Percentiles rank a stretch among this genome's conserved stretches.
Conservation (phyloP, 176 grass and related monocot genomes). For the Bromus sterilis region DNA sequence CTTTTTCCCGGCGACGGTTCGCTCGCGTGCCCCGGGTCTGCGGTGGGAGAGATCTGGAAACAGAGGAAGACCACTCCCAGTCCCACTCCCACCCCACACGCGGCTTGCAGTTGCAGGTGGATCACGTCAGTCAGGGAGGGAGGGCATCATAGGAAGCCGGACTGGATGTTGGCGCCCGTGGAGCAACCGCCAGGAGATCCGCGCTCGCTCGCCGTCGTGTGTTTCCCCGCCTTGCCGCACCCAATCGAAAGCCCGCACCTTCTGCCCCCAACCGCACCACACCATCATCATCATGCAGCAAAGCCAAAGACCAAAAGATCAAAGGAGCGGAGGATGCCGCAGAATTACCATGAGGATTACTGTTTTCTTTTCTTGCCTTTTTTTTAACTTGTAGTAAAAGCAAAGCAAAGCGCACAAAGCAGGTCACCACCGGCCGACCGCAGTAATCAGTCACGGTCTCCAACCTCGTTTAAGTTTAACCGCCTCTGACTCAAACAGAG, state of each 20-base stretch:
- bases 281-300: neutral
- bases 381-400: neutral
- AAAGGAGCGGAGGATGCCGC: neutral
- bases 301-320: neutral
- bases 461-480: neutral
- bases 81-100: neutral
- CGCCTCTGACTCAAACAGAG: neutral
- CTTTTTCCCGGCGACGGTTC: neutral
- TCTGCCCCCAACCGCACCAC: neutral
- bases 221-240: slow-evolving; percentile 27
- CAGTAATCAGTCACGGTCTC: neutral
- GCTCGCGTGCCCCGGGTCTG: neutral
- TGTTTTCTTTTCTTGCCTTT: neutral
- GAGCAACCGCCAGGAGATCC: slow-evolving; percentile 23
- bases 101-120: neutral
- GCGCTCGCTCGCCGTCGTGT: neutral
- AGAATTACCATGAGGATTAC: neutral
- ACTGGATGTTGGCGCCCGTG: neutral
- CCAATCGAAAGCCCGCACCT: neutral
- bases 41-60: slow-evolving; percentile 18
- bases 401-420: neutral
- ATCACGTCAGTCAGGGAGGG: neutral
- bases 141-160: neutral
- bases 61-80: neutral
- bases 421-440: neutral